Evolutionary conservation across 2,329 filamentous ascomycete genomes (phyloP).

Genomic region (Trichoderma sp.): DNA sequence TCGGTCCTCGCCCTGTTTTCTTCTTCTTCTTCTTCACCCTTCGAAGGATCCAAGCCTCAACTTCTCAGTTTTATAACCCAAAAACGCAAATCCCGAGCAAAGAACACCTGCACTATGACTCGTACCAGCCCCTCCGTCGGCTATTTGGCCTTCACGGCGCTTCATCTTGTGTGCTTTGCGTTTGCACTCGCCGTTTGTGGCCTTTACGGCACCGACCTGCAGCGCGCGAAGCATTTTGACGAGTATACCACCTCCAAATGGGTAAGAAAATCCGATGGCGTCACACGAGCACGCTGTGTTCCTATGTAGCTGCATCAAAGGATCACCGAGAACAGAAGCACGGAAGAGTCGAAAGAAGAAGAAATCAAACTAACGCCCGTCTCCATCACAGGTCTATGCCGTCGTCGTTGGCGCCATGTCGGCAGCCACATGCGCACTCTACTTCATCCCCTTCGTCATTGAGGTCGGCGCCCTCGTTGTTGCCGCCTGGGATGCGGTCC

Average conservation of each 20-base stretch:
- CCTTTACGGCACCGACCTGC: slow-evolving; percentile 72
- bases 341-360: neutral
- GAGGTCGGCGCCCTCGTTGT: slow-evolving; percentile 50
- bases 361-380: slow-evolving; percentile 5
- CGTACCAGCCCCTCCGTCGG: slow-evolving; percentile 47
- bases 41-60: slow-evolving; percentile 4
- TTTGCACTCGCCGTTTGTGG: slow-evolving; percentile 76
- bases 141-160: slow-evolving; percentile 58
- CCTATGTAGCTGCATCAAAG: neutral
- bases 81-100: neutral
- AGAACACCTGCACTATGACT: slow-evolving; percentile 41
- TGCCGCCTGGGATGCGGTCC: slow-evolving; percentile 69
- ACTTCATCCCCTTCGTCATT: slow-evolving; percentile 63
- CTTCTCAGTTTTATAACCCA: neutral
- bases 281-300: neutral
- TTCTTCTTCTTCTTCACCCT: neutral
- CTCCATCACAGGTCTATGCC: slow-evolving; percentile 63
- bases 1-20: neutral
- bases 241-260: slow-evolving; percentile 66
- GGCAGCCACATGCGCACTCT: slow-evolving; percentile 64
- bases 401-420: slow-evolving; percentile 68
- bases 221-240: slow-evolving; percentile 51
- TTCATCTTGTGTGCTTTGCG: slow-evolving; percentile 77
- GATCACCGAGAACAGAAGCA: neutral
- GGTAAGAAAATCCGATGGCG: slow-evolving; percentile 48